These are phyloP conservation scores for Brassica rapa DNA, from an alignment of 345 rosid genomes.

Conservation along the genomic window DNA sequence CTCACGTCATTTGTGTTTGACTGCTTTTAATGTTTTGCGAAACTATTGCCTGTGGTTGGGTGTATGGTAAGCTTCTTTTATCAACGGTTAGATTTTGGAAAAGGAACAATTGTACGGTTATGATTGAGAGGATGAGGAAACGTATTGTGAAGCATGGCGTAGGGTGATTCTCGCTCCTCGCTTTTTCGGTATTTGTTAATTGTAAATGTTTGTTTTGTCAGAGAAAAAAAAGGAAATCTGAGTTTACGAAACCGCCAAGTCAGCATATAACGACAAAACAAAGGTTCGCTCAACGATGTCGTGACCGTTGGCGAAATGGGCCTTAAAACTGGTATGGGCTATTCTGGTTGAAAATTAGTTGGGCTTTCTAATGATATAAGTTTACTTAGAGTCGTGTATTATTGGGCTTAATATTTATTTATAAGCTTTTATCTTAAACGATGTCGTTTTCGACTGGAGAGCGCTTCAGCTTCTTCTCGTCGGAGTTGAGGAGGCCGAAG, in stretches of 20 bases:
- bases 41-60: neutral
- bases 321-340: neutral
- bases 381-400: neutral
- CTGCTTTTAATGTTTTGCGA: slow-evolving; percentile 30
- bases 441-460: neutral
- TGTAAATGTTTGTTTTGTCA: slow-evolving; percentile 30
- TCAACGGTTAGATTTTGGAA: slow-evolving; percentile 10
- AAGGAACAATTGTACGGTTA: slow-evolving; percentile 6
- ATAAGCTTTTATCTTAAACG: neutral
- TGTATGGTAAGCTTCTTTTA: neutral
- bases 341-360: neutral
- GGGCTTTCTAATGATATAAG: neutral
- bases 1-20: slow-evolving; percentile 52
- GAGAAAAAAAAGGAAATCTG: slow-evolving; percentile 30
- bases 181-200: slow-evolving; percentile 34
- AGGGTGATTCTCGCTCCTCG: neutral
- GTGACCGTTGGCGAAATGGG: slow-evolving; percentile 33
- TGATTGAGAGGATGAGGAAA: neutral
- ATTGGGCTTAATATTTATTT: neutral
- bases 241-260: slow-evolving; percentile 35
- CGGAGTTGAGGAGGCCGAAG: neutral
- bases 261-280: slow-evolving; percentile 36
- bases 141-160: neutral
- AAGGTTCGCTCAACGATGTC: slow-evolving; percentile 17
- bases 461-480: neutral